Evolutionary conservation across 2,329 filamentous ascomycete species (phyloP), one percentile per base, ranked within the genome.

Genomic region (Apiospora phragmitis): DNA sequence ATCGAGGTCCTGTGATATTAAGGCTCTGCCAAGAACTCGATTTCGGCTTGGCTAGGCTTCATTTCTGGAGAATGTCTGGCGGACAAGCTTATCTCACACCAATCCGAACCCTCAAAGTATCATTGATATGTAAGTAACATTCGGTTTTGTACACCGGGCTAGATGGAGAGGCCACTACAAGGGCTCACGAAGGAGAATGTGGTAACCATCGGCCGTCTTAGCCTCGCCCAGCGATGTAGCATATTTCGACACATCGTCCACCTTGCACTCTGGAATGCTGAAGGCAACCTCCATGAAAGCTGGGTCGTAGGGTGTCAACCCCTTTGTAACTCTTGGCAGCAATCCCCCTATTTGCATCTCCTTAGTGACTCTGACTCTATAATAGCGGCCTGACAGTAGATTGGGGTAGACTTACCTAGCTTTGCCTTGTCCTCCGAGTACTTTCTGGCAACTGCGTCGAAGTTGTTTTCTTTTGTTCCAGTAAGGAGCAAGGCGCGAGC

Each of bases 351-450:
- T 26, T 43, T 59, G 51, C 24, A 8, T n/a, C n/a, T 3, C 18
- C 21, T 66, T 43, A 66, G 65, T 66, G 8, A 62, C 12, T 42
- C 8, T 29, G 12, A 62, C 12, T 42, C 8, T 29, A 5, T 41
- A 2, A 18, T 43, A 21, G 18, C 38, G 42, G 24, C 12, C 16
- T 45, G n/a, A 11, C 14, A 2, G n/a, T 26, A 29, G 7, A 6
- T 26, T 2, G 9, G 41, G 12, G 65, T 43, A 6, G 5, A 18
- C 68, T 71, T 42, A 69, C 71, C 71, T 65, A 38, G 51, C n/a
- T 49, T 65, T 16, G 59, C 69, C 42, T 72, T 72, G 11, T 72
- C 71, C 6, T 42, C 49, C 21, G 71, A 68, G 32, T 49, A 72
- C 9, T 72, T 38, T 14, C 12, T 29, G 12, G 51, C 66, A 24